These are phyloP conservation scores for Gleditsia sinensis DNA, from an alignment of 306 rosid genomes.

Conservation along the genomic window DNA sequence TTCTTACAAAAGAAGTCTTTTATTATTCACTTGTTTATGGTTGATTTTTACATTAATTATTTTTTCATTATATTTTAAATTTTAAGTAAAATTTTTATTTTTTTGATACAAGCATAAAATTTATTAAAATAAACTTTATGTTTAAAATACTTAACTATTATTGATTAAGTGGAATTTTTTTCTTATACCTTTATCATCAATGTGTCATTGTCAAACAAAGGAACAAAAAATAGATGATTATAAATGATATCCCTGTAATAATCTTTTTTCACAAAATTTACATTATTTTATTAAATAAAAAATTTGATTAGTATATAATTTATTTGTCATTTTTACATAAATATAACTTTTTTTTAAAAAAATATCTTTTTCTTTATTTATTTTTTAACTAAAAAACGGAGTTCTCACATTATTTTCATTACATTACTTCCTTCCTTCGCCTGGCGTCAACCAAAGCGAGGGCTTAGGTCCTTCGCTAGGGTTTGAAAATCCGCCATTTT, in stretches of 20 bases:
- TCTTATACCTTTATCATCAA: no score
- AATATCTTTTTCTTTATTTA: neutral
- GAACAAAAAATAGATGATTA: no score
- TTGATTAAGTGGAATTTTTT: no score
- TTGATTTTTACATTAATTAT: neutral
- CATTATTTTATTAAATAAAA: no score
- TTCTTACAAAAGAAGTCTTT: neutral
- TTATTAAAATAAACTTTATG: no score
- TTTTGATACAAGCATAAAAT: no score
- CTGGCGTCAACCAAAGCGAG: conserved; percentile 54
- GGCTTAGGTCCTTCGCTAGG: conserved; percentile 74
- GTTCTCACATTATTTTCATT: conserved; percentile 19
- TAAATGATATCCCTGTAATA: no score
- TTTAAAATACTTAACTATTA: no score
- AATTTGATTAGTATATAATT: neutral
- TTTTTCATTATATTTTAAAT: no score
- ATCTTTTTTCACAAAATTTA: no score
- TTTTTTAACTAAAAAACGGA: neutral
- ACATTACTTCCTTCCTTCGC: conserved; percentile 22
- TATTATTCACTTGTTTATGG: neutral
- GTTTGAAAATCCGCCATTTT: conserved; percentile 49
- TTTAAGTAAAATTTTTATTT: no score
- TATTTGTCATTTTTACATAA: neutral
- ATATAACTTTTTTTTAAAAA: neutral
- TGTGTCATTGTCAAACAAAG: no score